Evolutionary conservation across 352 stramenopile species (phyloP), one percentile per base, ranked within the genome.

Genomic region (Aphanomyces stellatus): DNA sequence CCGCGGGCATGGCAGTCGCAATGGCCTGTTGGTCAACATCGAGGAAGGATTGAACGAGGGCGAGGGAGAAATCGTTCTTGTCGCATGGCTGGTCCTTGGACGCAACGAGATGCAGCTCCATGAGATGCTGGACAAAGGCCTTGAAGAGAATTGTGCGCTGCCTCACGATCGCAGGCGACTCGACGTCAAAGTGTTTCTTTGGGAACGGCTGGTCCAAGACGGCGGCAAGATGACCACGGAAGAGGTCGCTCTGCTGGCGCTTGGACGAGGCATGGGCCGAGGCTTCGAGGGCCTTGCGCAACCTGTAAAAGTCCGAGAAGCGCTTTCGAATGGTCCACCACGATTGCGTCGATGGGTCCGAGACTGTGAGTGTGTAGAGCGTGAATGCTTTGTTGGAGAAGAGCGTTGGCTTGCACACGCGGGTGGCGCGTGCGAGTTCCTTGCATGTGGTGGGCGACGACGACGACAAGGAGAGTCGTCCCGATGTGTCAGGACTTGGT

Each of bases 311-410:
- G 28, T 67, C 40, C 19, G 60, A 59, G 49, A 41, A 67, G 8
- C 60, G 60, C 22, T 67, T 67, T 11, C 35, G 37, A 22, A 64
- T 51, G 11, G 34, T 51, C 55, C 55, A 64, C 49, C 49, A 57
- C 25, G 6, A 24, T 17, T 37, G 30, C 19, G 22, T 37, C 5
- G 49, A 22, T 7, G n/a, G 25, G 49, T 57, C 49, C 30, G 49
- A 40, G 19, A 57, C 30, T 8, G 49, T 35, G 25, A 57, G 22
- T 8, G 30, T 34, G 49, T 57, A 57, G 6, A 57, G 1, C 1
- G 49, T 57, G 27, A 57, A 57, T n/a, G 33, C 49, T 37, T 2
- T 17, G 30, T 57, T 57, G n/a, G 49, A 34, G 49, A 57, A 57
- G 10, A 57, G 25, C 11, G 22, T 57, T 1, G 49, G 49, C 25